Evolutionary conservation across 768 basidiomycete genomes (phyloP).

Genomic region (Tricholomella constricta): DNA sequence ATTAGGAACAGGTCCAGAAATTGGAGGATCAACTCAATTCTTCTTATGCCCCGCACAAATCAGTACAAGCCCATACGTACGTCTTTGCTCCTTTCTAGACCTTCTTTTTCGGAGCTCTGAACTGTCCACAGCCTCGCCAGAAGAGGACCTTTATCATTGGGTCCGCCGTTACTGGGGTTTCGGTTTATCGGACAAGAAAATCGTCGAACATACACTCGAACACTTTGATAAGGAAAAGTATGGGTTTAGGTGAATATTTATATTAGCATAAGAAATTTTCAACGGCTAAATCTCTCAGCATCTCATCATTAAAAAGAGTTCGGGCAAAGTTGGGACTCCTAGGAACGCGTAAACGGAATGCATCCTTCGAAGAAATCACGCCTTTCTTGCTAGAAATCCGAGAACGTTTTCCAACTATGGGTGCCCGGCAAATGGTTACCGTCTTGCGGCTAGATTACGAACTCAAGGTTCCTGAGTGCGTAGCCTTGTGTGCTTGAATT

Average conservation of each 20-base stretch:
- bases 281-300: neutral
- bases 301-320: neutral
- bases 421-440: conserved; percentile 18
- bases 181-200: conserved; percentile 6
- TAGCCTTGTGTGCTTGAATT: neutral
- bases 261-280: neutral
- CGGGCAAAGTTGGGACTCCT: conserved; percentile 3
- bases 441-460: conserved; percentile 12
- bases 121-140: conserved; percentile 9
- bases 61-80: conserved; percentile 6
- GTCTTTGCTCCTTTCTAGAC: neutral
- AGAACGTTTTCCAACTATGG: conserved; percentile 18
- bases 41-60: neutral
- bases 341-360: conserved; percentile 6
- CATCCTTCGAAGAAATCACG: conserved; percentile 3
- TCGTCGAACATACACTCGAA: conserved; percentile 13
- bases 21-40: neutral
- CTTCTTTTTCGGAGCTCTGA: neutral
- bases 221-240: conserved; percentile 7
- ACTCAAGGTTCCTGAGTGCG: conserved; percentile 21
- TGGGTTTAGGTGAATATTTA: conserved; percentile 6
- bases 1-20: too few species aligned
- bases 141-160: conserved; percentile 1
- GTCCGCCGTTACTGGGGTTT: conserved; percentile 13
- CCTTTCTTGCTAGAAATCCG: conserved; percentile 1